Evolutionary conservation across 805 yeast species (phyloP), one percentile per base, ranked within the genome.

Genomic region (Nakazawaea molendinolei): DNA sequence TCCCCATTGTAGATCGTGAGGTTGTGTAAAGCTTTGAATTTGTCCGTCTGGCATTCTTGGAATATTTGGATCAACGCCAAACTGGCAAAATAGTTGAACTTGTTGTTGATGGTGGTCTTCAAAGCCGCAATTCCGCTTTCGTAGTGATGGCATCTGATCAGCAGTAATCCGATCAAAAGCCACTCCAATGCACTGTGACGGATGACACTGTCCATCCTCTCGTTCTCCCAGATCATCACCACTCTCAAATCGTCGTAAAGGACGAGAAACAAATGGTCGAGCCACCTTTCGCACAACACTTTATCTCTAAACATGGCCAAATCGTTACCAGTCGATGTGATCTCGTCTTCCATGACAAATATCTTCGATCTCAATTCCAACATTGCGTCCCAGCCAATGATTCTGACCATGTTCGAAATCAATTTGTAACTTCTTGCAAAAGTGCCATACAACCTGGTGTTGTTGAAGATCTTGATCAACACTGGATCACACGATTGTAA

Each of bases 261-360:
- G 2, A 78, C 67, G 57, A 80, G 60, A 51, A 85, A 81, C 34
- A 85, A 59, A 48, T 79, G 79, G 44, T 85, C 95, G 21, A 86
- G 62, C 89, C 95, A 83, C 37, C 76, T 63, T 50, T 81, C 90
- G 53, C 94, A 83, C 23, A 76, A 58, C 24, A 83, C 64, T 44
- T 79, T 79, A 35, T 58, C 54, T 21, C 58, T 54, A 34, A 63
- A 49, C 16, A 45, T 33, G 4, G 36, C 14, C 4, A 41, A 44
- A 18, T 44, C 42, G 12, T 31, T 36, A n/a, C n/a, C n/a, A n/a
- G n/a, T n/a, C 8, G 36, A 42, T 19, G 34, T 38, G 2, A 76
- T 76, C 50, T 83, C 90, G 27, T 71, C 76, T 49, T 78, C 85
- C 87, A 90, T 90, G 8, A 86, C 75, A 58, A 90, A 90, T 1